Percentiles rank a stretch among this genome's conserved stretches.
Evolutionary conservation across 805 yeast genomes (phyloP).

Genomic region (Wickerhamomyces ciferrii): DNA sequence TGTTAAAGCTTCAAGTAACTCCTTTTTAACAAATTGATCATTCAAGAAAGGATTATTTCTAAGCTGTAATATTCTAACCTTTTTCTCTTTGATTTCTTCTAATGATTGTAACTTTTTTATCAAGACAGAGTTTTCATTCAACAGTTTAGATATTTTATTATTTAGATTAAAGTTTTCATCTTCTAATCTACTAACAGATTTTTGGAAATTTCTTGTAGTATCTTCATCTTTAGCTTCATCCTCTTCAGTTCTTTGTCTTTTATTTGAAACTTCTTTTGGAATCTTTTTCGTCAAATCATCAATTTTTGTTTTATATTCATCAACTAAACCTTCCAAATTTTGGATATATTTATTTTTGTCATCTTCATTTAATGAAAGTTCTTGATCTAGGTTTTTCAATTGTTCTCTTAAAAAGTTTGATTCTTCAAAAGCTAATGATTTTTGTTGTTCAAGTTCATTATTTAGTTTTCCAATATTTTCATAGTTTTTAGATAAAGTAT

Average conservation of each 20-base stretch:
- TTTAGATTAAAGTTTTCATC: conserved; percentile 34
- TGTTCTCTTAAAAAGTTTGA: conserved; percentile 52
- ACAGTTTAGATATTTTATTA: conserved; percentile 30
- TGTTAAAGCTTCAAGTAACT: conserved; percentile 43
- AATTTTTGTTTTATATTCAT: conserved; percentile 49
- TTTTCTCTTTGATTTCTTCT: conserved; percentile 29
- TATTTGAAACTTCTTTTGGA: conserved; percentile 25
- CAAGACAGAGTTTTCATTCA: conserved; percentile 29
- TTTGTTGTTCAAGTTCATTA: conserved; percentile 45
- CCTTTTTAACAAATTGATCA: conserved; percentile 56
- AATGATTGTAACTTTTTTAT: conserved; percentile 31
- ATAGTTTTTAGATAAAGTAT: conserved; percentile 20
- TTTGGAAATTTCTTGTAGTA: conserved; percentile 18
- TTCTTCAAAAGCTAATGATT: conserved; percentile 49
- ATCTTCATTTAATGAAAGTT: conserved; percentile 16
- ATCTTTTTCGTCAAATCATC: conserved; percentile 35
- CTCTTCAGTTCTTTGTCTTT: conserved; percentile 23
- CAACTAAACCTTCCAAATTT: conserved; percentile 34
- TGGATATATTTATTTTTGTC: conserved; percentile 16
- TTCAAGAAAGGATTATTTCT: conserved; percentile 58
- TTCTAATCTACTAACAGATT: conserved; percentile 29
- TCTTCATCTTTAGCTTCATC: conserved; percentile 9
- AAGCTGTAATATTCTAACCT: conserved; percentile 52
- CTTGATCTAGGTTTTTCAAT: conserved; percentile 42
- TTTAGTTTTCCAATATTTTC: conserved; percentile 26